phyloP scores from a whole-genome alignment of 2,329 filamentous ascomycete genomes.

The Pseudocercospora musae region DNA sequence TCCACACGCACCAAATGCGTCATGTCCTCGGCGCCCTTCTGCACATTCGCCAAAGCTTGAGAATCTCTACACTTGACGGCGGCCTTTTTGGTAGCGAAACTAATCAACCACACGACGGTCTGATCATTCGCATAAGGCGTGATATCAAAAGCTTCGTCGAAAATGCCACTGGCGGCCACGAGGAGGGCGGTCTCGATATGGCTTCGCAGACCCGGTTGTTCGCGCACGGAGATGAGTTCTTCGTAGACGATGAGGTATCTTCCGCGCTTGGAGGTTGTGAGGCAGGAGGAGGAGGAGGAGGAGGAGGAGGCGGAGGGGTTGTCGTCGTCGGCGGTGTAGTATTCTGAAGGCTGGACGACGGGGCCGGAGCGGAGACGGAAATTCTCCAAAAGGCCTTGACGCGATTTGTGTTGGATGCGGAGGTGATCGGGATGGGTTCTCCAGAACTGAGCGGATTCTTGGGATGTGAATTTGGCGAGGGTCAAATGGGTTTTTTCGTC shows the following conservation, averaged over 20 bases:
- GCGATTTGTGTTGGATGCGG: background rate
- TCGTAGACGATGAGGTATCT: conserved; percentile 11
- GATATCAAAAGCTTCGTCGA: conserved; percentile 2
- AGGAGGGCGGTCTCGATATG: background rate
- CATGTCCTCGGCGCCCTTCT: conserved; percentile 2
- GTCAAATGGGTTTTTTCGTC: conserved; percentile 2
- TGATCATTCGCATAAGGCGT: conserved; percentile 8
- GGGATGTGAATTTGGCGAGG: conserved; percentile 5
- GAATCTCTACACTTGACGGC: conserved; percentile 2
- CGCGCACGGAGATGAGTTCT: background rate
- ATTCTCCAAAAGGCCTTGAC: background rate
- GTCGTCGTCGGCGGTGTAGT: conserved; percentile 4
- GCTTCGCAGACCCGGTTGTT: background rate
- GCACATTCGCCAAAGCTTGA: conserved; percentile 1
- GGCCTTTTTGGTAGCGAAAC: conserved; percentile 5
- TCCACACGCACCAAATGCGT: conserved; percentile 4
- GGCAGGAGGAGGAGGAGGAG: background rate
- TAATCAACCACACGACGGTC: conserved; percentile 8
- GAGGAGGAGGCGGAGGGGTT: too few species aligned
- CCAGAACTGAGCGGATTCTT: background rate
- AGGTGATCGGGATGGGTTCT: background rate
- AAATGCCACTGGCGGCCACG: background rate
- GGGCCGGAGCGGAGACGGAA: conserved; percentile 4
- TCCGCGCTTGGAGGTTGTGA: background rate
- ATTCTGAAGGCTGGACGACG: background rate